phyloP scores from a whole-genome alignment of 352 stramenopile genomes.

The Pythium sp. region DNA sequence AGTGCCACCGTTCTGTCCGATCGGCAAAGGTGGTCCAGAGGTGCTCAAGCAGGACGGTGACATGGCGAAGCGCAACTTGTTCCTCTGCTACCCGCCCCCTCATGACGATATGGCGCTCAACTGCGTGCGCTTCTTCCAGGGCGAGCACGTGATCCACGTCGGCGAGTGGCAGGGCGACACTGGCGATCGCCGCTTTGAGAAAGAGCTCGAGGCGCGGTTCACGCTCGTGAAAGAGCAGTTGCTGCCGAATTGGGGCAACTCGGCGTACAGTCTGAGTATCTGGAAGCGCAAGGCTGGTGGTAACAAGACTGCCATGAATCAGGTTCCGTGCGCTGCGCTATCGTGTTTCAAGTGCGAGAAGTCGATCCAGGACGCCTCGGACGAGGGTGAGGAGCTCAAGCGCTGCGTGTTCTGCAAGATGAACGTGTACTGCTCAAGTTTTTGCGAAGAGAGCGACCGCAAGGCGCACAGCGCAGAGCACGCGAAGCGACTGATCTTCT shows the following conservation, averaged over 20 bases:
- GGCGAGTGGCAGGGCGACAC: constrained; percentile 83
- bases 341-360: constrained; percentile 54
- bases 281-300: constrained; percentile 44
- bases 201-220: constrained; percentile 52
- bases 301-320: not conserved
- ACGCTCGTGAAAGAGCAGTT: constrained; percentile 44
- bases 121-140: constrained; percentile 60
- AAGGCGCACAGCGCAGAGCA: constrained; percentile 59
- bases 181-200: constrained; percentile 64
- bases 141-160: constrained; percentile 60
- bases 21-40: constrained; percentile 56
- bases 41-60: constrained; percentile 36
- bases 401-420: constrained; percentile 79
- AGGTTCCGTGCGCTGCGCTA: constrained; percentile 8
- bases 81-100: constrained; percentile 74
- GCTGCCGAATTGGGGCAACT: constrained; percentile 81
- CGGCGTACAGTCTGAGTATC: constrained; percentile 67
- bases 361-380: constrained; percentile 29
- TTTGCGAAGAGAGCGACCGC: constrained; percentile 39
- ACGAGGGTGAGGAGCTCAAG: constrained; percentile 42
- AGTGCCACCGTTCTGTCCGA: constrained; percentile 59
- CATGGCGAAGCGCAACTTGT: constrained; percentile 41
- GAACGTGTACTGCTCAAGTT: constrained; percentile 69
- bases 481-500: constrained; percentile 63
- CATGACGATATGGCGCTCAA: constrained; percentile 58